Conservation (phyloP, 2,329 filamentous ascomycete genomes). For the Pestalotiopsis sp. region DNA sequence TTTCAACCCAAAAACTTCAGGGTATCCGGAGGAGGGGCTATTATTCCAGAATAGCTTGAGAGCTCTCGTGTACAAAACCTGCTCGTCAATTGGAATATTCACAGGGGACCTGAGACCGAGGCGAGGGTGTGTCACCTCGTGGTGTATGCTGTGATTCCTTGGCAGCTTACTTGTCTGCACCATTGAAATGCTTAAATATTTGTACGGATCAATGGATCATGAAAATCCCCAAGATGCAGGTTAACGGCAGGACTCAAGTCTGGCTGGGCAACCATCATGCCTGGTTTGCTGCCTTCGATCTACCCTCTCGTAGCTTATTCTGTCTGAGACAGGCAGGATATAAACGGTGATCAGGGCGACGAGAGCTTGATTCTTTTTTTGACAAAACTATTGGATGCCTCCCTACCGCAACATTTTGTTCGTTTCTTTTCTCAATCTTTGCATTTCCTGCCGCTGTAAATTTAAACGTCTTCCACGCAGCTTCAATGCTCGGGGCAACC, state of each 20-base stretch:
- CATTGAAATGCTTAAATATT: neutral
- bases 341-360: neutral
- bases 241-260: neutral
- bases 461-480: neutral
- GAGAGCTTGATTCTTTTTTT: neutral
- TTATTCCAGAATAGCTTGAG: neutral
- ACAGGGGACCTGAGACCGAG: neutral
- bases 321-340: neutral
- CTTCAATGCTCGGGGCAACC: neutral
- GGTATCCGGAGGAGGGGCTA: neutral
- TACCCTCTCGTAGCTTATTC: neutral
- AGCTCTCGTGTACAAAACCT: neutral
- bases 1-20: neutral
- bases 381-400: neutral
- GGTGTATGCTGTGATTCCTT: conserved; percentile 11
- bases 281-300: neutral
- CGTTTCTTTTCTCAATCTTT: neutral
- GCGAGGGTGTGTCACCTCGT: conserved; percentile 4
- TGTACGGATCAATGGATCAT: neutral
- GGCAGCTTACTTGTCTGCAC: conserved; percentile 3
- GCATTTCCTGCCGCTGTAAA: neutral
- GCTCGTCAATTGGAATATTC: neutral
- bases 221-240: neutral
- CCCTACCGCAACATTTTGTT: neutral
- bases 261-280: neutral